phyloP scores from a whole-genome alignment of 2,329 filamentous ascomycete species.

The Aspergillus sp. region DNA sequence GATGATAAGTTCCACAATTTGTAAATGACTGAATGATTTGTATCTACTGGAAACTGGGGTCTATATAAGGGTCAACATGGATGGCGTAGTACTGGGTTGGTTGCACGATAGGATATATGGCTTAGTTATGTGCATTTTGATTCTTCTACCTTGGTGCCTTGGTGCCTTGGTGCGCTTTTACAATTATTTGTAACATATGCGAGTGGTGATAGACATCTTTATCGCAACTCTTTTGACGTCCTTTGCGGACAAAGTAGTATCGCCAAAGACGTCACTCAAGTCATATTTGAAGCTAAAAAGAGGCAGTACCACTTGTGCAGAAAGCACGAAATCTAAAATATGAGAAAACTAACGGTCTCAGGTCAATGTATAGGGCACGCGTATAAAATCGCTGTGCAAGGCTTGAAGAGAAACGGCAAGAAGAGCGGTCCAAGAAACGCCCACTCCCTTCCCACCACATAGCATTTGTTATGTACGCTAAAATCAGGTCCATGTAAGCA shows the following conservation, averaged over 20 bases:
- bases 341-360: background rate
- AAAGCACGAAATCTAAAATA: background rate
- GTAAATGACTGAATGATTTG: background rate
- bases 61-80: background rate
- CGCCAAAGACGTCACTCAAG: background rate
- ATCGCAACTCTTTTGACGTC: background rate
- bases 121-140: background rate
- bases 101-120: background rate
- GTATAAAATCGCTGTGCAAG: background rate
- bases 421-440: background rate
- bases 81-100: conserved; percentile 1
- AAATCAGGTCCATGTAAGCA: conserved; percentile 10
- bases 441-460: background rate
- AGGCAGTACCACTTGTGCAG: background rate
- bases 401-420: background rate
- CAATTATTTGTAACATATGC: background rate
- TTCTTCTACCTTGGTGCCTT: background rate
- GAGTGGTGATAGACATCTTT: background rate
- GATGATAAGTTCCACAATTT: background rate
- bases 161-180: background rate
- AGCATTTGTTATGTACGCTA: conserved; percentile 26
- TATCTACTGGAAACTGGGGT: background rate
- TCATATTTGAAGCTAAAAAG: background rate
- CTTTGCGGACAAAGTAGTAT: background rate
- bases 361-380: background rate